phyloP scores from a whole-genome alignment of 495 filamentous ascomycete species.

The Trichoderma gamsii region DNA sequence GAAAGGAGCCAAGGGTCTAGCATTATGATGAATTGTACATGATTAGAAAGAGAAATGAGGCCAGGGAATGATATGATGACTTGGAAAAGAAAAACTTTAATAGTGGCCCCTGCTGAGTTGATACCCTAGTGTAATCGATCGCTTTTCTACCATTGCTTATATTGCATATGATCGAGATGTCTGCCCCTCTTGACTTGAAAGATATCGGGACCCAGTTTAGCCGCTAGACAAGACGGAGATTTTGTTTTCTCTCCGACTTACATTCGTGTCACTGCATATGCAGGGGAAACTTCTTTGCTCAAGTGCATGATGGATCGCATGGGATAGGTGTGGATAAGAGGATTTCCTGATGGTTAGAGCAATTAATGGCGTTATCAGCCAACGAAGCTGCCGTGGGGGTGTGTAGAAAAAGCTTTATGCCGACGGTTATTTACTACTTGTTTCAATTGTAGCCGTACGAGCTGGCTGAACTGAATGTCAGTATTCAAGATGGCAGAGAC shows the following conservation, averaged over 20 bases:
- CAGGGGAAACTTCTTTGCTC: neutral
- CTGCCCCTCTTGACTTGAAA: neutral
- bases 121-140: neutral
- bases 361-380: neutral
- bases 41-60: no score
- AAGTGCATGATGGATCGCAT: neutral
- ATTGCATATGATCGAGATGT: neutral
- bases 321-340: neutral
- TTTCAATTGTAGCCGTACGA: no score
- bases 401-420: neutral
- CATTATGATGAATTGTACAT: conserved; percentile 96
- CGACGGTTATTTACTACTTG: neutral
- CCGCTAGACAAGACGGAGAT: neutral
- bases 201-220: neutral
- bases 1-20: conserved; percentile 63
- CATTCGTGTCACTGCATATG: neutral
- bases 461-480: neutral
- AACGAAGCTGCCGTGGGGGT: neutral
- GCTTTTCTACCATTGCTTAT: neutral
- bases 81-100: neutral
- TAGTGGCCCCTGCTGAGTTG: neutral
- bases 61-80: no score
- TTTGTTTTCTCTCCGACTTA: neutral
- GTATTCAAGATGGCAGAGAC: conserved; percentile 22
- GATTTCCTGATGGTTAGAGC: neutral